Evolutionary conservation across 2,329 filamentous ascomycete genomes (phyloP), one percentile per base, ranked within the genome.

Genomic region (Botrytis medusae): DNA sequence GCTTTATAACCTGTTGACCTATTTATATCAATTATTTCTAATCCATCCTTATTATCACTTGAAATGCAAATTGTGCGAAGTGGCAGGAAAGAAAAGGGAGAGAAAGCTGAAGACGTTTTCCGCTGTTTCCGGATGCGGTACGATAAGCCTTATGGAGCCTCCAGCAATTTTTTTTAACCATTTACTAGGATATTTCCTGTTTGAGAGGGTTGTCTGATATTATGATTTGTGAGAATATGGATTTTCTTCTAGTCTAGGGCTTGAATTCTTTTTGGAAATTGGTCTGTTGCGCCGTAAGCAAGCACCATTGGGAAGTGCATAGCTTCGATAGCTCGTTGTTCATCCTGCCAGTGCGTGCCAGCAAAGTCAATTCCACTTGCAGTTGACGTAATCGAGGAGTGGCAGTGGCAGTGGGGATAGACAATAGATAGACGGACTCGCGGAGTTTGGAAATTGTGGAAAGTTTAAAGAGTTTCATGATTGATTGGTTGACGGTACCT

Each of bases 111-210:
- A 57, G 37, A 37, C 48, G 65, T 57, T 57, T 68, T 68, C 62
- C 62, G 40, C 42, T 40, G 46, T 46, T 69, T 59, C 71, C 71
- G 71, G 54, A 61, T 72, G 71, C 42, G 63, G 29, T 57, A 18
- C 42, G 63, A 69, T 61, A 69, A 69, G 67, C 37, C 54, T 61
- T 69, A 69, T 61, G 67, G 42, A 69, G n/a, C 37, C 20, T 68
- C n/a, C 34, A 57, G 42, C 25, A 42, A 57, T 18, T 57, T 57
- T 18, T 18, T 57, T 51, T 16, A n/a, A 57, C 51, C 51, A 57
- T 29, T n/a, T n/a, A 48, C 54, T 32, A 68, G 54, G 34, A 68
- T 42, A 42, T 42, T 68, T 54, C 46, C 64, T n/a, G 8, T 22
- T 68, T 42, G 18, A 29, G 22, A 29, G 37, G n/a, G 25, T 14